Conservation (phyloP, 768 basidiomycete species). For the Boletus rubropictus region DNA sequence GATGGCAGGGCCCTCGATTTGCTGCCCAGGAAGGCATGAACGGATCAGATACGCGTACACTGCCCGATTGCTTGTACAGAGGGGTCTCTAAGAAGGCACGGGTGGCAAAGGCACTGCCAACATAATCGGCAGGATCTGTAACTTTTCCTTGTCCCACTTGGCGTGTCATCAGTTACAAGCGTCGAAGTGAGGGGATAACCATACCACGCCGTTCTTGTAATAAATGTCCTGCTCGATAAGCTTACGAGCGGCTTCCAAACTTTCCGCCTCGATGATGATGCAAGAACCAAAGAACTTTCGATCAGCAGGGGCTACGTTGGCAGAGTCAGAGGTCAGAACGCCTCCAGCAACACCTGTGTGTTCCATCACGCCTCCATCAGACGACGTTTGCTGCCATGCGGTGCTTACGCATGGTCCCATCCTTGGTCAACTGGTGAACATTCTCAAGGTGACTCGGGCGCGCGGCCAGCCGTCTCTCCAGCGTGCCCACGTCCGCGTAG, state of each 20-base stretch:
- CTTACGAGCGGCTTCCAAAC: constrained; percentile 37
- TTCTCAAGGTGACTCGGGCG: constrained; percentile 46
- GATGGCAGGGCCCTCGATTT: background rate
- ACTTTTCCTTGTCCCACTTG: constrained; percentile 56
- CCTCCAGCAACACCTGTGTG: constrained; percentile 50
- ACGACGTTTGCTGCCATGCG: background rate
- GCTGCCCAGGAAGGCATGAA: background rate
- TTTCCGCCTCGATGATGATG: constrained; percentile 49
- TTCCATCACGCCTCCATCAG: constrained; percentile 10
- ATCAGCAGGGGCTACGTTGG: constrained; percentile 39
- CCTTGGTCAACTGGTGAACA: constrained; percentile 31
- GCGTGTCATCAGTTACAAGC: background rate
- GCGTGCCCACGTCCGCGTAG: constrained; percentile 49
- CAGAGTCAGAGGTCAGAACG: constrained; percentile 51
- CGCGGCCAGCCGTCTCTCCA: constrained; percentile 48
- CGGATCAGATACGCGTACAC: background rate
- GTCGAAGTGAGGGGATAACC: background rate
- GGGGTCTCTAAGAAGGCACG: constrained; percentile 3
- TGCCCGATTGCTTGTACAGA: background rate
- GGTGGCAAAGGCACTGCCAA: constrained; percentile 24
- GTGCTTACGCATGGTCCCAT: constrained; percentile 48
- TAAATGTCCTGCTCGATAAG: constrained; percentile 23
- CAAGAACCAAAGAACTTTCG: constrained; percentile 57
- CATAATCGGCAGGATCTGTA: constrained; percentile 45
- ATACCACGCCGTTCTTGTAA: constrained; percentile 22